A percentile compares a stretch with the other conserved stretches of the same genome.
Conservation (phyloP, 2,329 filamentous ascomycete species). For the Hymenoscyphus scutula region DNA sequence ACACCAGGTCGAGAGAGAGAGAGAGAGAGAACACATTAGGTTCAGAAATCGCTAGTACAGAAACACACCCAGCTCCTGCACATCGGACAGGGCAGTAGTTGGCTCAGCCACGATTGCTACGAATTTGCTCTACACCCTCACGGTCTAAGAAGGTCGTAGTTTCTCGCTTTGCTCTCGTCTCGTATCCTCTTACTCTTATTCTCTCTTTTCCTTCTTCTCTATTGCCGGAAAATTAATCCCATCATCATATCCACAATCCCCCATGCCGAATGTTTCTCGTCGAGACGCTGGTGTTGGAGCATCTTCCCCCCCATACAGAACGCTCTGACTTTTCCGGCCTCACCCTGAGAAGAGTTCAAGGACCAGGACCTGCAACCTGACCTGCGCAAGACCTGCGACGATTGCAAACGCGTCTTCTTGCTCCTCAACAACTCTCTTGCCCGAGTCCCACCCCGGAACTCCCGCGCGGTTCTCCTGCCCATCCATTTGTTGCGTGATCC, state of each 20-base stretch:
- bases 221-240: neutral
- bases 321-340: constrained; percentile 1
- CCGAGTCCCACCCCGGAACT: neutral
- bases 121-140: constrained; percentile 3
- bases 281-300: constrained; percentile 2
- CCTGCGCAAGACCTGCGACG: neutral
- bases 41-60: neutral
- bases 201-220: neutral
- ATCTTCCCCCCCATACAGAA: constrained; percentile 1
- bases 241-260: neutral
- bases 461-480: constrained; percentile 1
- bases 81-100: neutral
- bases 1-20: too few species aligned
- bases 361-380: neutral
- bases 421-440: neutral
- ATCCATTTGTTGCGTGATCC: constrained; percentile 1
- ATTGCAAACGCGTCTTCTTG: neutral
- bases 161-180: neutral
- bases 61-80: neutral
- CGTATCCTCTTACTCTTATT: neutral
- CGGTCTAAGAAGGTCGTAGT: neutral
- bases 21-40: neutral
- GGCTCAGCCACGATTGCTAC: constrained; percentile 5
- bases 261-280: constrained; percentile 4
- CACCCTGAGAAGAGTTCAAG: neutral